Evolutionary conservation across 1,284 basidiomycete species (phyloP).

Genomic region (Termitomyces sp.): DNA sequence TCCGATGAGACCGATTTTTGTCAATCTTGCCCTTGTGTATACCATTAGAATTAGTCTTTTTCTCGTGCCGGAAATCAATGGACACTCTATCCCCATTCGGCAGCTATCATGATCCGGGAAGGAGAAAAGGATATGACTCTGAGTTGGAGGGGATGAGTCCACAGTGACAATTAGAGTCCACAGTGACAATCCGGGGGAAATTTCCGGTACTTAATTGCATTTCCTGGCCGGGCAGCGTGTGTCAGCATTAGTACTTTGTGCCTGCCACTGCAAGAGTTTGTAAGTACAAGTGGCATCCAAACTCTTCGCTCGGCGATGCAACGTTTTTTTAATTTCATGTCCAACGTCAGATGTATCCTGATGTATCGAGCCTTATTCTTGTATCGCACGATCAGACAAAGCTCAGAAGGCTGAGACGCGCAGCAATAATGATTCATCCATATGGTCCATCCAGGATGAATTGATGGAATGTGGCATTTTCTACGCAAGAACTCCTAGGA

Average conservation of each 20-base stretch:
- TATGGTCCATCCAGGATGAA: slow-evolving; percentile 9
- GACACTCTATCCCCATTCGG: slow-evolving; percentile 16
- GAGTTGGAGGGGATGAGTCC: too few species aligned
- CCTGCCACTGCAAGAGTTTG: slow-evolving; percentile 11
- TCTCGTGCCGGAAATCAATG: slow-evolving; percentile 15
- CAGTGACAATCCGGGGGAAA: slow-evolving; percentile 5
- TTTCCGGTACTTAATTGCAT: slow-evolving; percentile 2
- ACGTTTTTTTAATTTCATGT: slow-evolving; percentile 37
- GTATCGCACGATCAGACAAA: slow-evolving; percentile 11
- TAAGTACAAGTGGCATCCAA: slow-evolving; percentile 15
- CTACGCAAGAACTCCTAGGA: slow-evolving; percentile 2
- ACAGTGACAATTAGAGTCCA: not conserved
- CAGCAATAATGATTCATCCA: slow-evolving; percentile 10
- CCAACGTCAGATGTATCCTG: slow-evolving; percentile 8
- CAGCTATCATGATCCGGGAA: slow-evolving; percentile 23
- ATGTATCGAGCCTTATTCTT: slow-evolving; percentile 1
- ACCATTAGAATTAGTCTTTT: not conserved
- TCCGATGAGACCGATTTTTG: not conserved
- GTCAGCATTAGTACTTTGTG: slow-evolving; percentile 14
- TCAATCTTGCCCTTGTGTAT: not conserved
- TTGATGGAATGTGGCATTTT: slow-evolving; percentile 12
- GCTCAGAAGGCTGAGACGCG: slow-evolving; percentile 9
- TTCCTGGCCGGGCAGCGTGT: slow-evolving; percentile 2
- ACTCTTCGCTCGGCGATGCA: slow-evolving; percentile 22
- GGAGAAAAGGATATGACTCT: slow-evolving; percentile 9